phyloP scores from a whole-genome alignment of 768 basidiomycete genomes.

The Paxillus rubicundulus region DNA sequence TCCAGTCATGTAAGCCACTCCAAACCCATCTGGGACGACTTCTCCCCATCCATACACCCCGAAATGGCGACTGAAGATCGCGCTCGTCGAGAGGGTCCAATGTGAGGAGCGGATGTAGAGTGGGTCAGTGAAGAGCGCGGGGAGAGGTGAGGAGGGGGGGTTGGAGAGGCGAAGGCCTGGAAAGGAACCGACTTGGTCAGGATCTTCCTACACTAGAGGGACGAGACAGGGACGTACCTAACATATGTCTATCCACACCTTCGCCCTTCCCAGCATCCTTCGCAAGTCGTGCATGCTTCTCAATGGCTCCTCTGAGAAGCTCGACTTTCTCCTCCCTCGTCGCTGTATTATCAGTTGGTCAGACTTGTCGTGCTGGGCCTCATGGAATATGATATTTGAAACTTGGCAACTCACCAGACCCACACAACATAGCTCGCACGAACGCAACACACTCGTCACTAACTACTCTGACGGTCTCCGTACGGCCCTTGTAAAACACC shows the following conservation, averaged over 20 bases:
- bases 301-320: constrained; percentile 58
- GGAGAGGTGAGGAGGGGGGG: constrained; percentile 58
- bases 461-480: constrained; percentile 90
- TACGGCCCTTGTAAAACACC: constrained; percentile 83
- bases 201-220: neutral
- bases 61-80: constrained; percentile 83
- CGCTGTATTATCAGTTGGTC: constrained; percentile 4
- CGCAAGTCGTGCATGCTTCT: constrained; percentile 66
- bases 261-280: constrained; percentile 60
- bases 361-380: neutral
- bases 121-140: constrained; percentile 73
- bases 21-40: constrained; percentile 92
- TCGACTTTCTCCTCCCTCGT: constrained; percentile 43
- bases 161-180: constrained; percentile 71
- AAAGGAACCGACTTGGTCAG: neutral
- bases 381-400: neutral
- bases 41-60: constrained; percentile 92
- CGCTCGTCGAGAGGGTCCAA: constrained; percentile 91
- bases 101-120: constrained; percentile 67
- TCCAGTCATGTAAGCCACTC: constrained; percentile 93
- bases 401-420: constrained; percentile 24
- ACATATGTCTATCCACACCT: constrained; percentile 86
- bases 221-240: constrained; percentile 52
- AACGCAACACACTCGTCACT: constrained; percentile 74
- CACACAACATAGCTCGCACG: constrained; percentile 70